Conservation (phyloP, 2,329 filamentous ascomycete genomes). For the Immersiporthe knoxdaviesiana region DNA sequence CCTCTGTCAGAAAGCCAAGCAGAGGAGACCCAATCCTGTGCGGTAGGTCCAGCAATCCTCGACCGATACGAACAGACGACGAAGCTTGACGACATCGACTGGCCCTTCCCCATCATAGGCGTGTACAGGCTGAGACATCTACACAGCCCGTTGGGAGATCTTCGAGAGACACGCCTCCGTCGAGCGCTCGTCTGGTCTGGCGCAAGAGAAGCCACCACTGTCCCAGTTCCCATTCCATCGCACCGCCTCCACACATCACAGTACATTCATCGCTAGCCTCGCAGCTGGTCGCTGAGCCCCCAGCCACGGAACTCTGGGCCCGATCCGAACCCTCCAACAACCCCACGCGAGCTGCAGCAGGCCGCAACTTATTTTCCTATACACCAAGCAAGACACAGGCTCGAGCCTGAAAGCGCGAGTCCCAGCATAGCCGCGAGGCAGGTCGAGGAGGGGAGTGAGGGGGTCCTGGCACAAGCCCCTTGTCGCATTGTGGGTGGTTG, state of each 20-base stretch:
- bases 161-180: background rate
- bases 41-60: background rate
- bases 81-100: background rate
- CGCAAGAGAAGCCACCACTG: background rate
- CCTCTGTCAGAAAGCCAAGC: background rate
- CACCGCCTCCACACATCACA: background rate
- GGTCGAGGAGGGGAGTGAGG: slow-evolving; percentile 17
- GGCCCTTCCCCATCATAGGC: background rate
- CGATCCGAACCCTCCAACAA: background rate
- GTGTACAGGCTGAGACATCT: background rate
- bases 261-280: background rate
- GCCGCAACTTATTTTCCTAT: slow-evolving; percentile 6
- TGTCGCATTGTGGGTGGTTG: slow-evolving; percentile 22
- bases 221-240: background rate
- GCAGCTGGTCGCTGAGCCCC: background rate
- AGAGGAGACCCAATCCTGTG: background rate
- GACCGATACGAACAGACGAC: background rate
- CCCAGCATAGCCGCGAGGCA: slow-evolving; percentile 7
- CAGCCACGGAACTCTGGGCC: slow-evolving; percentile 9
- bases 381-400: slow-evolving; percentile 10
- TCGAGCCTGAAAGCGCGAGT: slow-evolving; percentile 7
- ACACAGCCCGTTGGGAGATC: background rate
- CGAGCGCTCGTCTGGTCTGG: background rate
- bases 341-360: slow-evolving; percentile 22
- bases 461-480: slow-evolving; percentile 4